Conservation (phyloP, 257 asterid genomes). For the Capsicum chinense region DNA sequence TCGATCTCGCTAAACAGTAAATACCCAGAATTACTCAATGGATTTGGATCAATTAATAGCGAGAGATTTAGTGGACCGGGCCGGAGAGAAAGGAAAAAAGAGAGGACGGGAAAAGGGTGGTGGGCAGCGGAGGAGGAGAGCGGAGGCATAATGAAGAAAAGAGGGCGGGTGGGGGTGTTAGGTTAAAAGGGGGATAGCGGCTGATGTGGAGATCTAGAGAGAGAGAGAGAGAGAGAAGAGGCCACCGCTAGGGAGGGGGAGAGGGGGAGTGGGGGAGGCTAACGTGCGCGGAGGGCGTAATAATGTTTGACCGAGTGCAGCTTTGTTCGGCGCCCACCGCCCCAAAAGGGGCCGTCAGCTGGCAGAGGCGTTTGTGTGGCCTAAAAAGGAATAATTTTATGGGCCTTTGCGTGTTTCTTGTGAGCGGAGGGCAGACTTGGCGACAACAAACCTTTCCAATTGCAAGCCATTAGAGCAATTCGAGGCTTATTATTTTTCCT, state of each 20-base stretch:
- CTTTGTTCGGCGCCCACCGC: conserved; percentile 26
- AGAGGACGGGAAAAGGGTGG: conserved; percentile 40
- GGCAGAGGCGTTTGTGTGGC: conserved; percentile 25
- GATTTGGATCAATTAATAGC: background rate
- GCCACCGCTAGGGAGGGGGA: conserved; percentile 62
- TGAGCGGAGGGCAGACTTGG: background rate
- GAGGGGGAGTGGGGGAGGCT: conserved; percentile 51
- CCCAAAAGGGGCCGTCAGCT: background rate
- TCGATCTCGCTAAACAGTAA: background rate
- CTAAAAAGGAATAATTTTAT: background rate
- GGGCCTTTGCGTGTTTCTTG: background rate
- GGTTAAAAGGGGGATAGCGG: conserved; percentile 51
- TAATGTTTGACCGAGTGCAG: conserved; percentile 25
- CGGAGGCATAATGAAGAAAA: conserved; percentile 60
- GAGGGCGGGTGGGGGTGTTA: conserved; percentile 42
- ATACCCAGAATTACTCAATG: conserved; percentile 31
- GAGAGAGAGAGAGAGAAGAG: conserved; percentile 58
- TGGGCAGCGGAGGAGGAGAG: conserved; percentile 35
- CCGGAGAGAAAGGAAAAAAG: conserved; percentile 29
- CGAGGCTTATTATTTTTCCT: no score
- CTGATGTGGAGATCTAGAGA: conserved; percentile 39
- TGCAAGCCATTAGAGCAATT: no score
- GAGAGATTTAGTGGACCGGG: no score
- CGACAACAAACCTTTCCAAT: background rate
- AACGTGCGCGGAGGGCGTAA: conserved; percentile 64